Percentiles rank a stretch among this genome's conserved stretches.
Conservation (phyloP, 2,329 filamentous ascomycete species). For the Corynespora cassiicola region DNA sequence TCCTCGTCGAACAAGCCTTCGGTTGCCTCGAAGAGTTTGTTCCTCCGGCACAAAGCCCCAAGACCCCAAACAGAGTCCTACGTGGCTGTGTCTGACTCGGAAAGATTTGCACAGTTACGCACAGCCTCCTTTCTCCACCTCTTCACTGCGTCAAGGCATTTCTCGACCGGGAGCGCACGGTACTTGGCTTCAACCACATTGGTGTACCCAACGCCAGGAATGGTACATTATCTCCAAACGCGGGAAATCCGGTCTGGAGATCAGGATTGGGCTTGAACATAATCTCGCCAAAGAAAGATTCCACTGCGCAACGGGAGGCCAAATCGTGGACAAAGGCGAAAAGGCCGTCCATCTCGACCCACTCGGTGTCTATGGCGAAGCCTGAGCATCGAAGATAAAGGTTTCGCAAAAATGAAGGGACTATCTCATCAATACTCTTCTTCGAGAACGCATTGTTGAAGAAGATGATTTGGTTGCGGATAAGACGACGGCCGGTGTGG, state of each 20-base stretch:
- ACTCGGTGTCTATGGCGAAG: constrained; percentile 6
- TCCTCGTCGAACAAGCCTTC: constrained; percentile 20
- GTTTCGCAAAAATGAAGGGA: constrained; percentile 9
- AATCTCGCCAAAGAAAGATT: constrained; percentile 13
- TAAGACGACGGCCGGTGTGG: constrained; percentile 10
- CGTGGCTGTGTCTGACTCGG: constrained; percentile 2
- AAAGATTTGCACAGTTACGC: constrained; percentile 1
- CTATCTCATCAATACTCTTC: constrained; percentile 10
- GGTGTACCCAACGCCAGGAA: constrained; percentile 14
- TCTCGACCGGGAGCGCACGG: constrained; percentile 5
- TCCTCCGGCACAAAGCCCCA: constrained; percentile 6
- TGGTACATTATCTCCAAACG: constrained; percentile 14
- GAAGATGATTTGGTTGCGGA: constrained; percentile 16
- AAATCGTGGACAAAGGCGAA: constrained; percentile 15
- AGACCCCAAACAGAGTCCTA: constrained; percentile 17
- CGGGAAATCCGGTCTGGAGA: constrained; percentile 14
- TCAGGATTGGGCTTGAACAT: constrained; percentile 16
- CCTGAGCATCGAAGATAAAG: constrained; percentile 1
- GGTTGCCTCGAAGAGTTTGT: constrained; percentile 12
- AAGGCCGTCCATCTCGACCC: constrained; percentile 17
- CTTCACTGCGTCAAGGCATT: constrained; percentile 12
- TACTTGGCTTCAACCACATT: constrained; percentile 6
- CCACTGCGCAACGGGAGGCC: constrained; percentile 9
- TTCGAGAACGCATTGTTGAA: constrained; percentile 13
- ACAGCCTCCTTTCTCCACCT: constrained; percentile 15